phyloP scores from a whole-genome alignment of 2,329 filamentous ascomycete genomes.

The Trichoderma sp. region DNA sequence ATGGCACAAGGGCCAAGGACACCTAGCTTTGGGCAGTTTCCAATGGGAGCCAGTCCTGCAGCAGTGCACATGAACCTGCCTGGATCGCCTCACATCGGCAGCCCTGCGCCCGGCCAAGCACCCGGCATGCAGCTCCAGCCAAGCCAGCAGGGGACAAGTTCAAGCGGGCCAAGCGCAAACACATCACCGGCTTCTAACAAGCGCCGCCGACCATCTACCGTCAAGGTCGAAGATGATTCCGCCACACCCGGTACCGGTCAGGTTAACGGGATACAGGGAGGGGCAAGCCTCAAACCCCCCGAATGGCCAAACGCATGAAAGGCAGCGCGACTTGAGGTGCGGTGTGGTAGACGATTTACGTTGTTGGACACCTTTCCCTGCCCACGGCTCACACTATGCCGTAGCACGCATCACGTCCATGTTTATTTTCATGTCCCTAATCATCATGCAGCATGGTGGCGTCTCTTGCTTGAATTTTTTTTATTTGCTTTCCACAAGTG shows the following conservation, averaged over 20 bases:
- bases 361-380: background rate
- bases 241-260: slow-evolving; percentile 51
- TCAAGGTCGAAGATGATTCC: slow-evolving; percentile 58
- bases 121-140: slow-evolving; percentile 67
- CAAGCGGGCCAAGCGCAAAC: slow-evolving; percentile 67
- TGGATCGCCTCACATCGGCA: slow-evolving; percentile 61
- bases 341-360: background rate
- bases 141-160: slow-evolving; percentile 68
- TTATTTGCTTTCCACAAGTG: slow-evolving; percentile 25
- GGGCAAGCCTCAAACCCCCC: slow-evolving; percentile 57
- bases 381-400: background rate
- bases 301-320: slow-evolving; percentile 58
- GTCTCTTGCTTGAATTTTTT: slow-evolving; percentile 34
- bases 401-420: slow-evolving; percentile 27
- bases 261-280: slow-evolving; percentile 54
- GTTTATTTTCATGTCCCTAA: slow-evolving; percentile 28
- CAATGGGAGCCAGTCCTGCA: slow-evolving; percentile 61
- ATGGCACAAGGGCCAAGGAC: slow-evolving; percentile 52
- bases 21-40: slow-evolving; percentile 58
- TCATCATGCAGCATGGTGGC: slow-evolving; percentile 42
- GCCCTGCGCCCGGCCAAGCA: slow-evolving; percentile 63
- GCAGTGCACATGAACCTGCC: slow-evolving; percentile 61
- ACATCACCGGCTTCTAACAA: slow-evolving; percentile 65
- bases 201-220: slow-evolving; percentile 56
- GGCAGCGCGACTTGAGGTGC: slow-evolving; percentile 41